Conservation (phyloP, 129 eudicot species). For the Flaveria sonorensis region DNA sequence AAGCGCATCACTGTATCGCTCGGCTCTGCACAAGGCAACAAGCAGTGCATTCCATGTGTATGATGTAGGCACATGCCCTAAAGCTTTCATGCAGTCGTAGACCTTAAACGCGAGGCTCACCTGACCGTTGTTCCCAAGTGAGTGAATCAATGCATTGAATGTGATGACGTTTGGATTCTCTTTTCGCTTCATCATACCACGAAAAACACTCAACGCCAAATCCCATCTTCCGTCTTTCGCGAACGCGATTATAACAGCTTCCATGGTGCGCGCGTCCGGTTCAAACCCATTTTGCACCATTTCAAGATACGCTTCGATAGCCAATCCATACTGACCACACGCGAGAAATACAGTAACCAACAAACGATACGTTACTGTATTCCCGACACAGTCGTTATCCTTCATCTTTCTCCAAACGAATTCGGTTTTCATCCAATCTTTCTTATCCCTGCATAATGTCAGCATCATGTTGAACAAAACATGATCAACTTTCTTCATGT, state of each 20-base stretch:
- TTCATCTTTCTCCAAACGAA: conserved; percentile 65
- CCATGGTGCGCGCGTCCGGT: conserved; percentile 66
- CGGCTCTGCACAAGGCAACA: conserved; percentile 68
- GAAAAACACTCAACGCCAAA: conserved; percentile 54
- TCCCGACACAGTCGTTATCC: conserved; percentile 53
- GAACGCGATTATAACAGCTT: conserved; percentile 72
- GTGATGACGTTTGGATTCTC: conserved; percentile 65
- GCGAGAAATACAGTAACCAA: conserved; percentile 66
- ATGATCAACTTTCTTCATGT: conserved; percentile 50
- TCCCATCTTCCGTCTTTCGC: conserved; percentile 81
- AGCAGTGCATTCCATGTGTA: conserved; percentile 92
- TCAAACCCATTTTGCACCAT: conserved; percentile 63
- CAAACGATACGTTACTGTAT: conserved; percentile 59
- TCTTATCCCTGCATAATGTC: conserved; percentile 52
- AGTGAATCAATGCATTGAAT: conserved; percentile 74
- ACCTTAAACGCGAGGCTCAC: conserved; percentile 64
- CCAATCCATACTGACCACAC: conserved; percentile 69
- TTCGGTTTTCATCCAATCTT: conserved; percentile 60
- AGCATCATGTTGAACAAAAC: conserved; percentile 82
- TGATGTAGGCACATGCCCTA: conserved; percentile 70
- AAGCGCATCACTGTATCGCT: conserved; percentile 70
- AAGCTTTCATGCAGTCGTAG: conserved; percentile 54
- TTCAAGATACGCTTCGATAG: conserved; percentile 83
- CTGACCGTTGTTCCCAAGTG: conserved; percentile 74
- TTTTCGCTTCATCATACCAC: conserved; percentile 58